Evolutionary conservation across 805 yeast genomes (phyloP), one percentile per base, ranked within the genome.

Genomic region (Saturnispora serradocipensis): DNA sequence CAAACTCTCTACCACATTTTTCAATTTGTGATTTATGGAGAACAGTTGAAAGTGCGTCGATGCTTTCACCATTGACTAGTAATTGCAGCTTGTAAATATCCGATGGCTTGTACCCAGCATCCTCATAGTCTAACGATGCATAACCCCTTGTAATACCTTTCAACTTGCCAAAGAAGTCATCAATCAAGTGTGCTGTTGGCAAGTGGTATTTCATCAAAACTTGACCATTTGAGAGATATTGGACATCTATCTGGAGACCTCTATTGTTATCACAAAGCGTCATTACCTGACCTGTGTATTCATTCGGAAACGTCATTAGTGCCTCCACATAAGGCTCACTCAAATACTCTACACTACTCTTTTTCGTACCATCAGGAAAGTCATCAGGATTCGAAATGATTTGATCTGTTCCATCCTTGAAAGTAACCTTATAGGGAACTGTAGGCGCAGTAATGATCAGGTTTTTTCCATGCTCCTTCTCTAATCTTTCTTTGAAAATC

Each of bases 61-160:
- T 85, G 20, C 95, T 80, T 43, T 73, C 79, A 2, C 97, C 96
- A 65, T 91, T 93, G 4, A 91, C 96, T 52, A 91, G 72, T 44
- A 93, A 73, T 64, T 91, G 97, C 70, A 91, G 70, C 62, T 91
- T 93, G 34, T 87, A 89, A 22, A 91, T 80, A 61, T 87, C 89
- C 1, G 95, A 80, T 34, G 79, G 76, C 57, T 72, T 75, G 68
- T 89, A 91, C 0, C 98, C 99, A 4, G 85, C 82, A 62, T 91
- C 98, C 59, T 93, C 97, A 62, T 91, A 91, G 68, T 91, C 98
- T 49, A 91, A 72, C 0, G 97, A 87, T 0, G 96, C 98, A 67
- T 87, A 91, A 1, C 99, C 99, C 61, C 82, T 80, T 0, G 98
- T 88, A 1, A 81, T 76, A 1, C 97, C 90, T 65, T 91, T 91